Percentiles rank a stretch among this genome's conserved stretches.
Evolutionary conservation across 805 yeast species (phyloP).

Genomic region (Nakazawaea wyomingensis): DNA sequence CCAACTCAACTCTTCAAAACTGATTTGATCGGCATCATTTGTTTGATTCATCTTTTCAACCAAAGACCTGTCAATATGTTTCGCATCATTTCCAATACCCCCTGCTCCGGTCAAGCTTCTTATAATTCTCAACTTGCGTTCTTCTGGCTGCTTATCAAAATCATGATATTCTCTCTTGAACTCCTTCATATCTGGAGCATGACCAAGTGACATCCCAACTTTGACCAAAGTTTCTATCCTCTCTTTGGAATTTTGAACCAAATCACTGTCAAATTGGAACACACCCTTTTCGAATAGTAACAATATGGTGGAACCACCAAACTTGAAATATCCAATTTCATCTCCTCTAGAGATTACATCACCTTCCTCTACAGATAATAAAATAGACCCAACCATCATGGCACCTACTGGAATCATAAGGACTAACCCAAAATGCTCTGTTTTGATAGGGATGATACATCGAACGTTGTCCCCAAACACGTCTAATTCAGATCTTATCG

Average conservation of each 20-base stretch:
- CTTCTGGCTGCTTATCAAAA: conserved; percentile 41
- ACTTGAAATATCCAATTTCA: conserved; percentile 90
- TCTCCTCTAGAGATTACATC: conserved; percentile 60
- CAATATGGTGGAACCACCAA: conserved; percentile 90
- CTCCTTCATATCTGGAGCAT: conserved; percentile 46
- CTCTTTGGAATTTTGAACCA: conserved; percentile 59
- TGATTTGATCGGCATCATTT: conserved; percentile 1
- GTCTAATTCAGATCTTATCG: conserved; percentile 79
- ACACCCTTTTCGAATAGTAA: conserved; percentile 49
- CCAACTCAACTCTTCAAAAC: conserved; percentile 14
- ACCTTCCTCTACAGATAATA: conserved; percentile 62
- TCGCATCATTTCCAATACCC: conserved; percentile 17
- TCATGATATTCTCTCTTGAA: conserved; percentile 40
- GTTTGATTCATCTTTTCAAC: conserved; percentile 6
- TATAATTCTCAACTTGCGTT: conserved; percentile 43
- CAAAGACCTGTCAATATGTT: conserved; percentile 10
- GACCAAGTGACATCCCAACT: conserved; percentile 93
- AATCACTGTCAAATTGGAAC: conserved; percentile 67
- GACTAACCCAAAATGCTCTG: conserved; percentile 73
- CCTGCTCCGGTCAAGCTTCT: conserved; percentile 61
- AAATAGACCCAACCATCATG: conserved; percentile 96
- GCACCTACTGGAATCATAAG: conserved; percentile 87
- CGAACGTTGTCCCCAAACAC: conserved; percentile 92
- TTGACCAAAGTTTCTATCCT: conserved; percentile 77
- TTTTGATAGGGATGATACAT: conserved; percentile 68